Base-by-base conservation (phyloP, 108 stramenopile genomes). In the Chaetoceros muelleri region DNA sequence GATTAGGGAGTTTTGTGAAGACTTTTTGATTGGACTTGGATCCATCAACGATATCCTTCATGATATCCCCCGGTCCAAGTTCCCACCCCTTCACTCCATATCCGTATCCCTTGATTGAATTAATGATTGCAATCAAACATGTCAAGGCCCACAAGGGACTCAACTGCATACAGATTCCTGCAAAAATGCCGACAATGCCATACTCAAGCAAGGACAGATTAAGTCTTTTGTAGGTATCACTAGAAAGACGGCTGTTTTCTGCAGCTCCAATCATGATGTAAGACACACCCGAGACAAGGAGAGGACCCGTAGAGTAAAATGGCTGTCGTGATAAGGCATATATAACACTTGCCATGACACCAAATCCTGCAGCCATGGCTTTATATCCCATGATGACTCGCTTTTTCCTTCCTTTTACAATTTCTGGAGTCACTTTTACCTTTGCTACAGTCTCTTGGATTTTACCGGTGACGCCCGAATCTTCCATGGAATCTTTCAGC, bases 201-300 rank as follows among this genome's bases (percentile, higher is more conserved):
- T 74, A 66, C 10, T 63, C 62, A 55, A 64, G 30, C 1, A 69
- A 24, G 24, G 55, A 57, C 16, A 83, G 51, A 52, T 78, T 78
- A 26, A 83, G 60, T 31, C 78, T 61, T 50, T 83, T 83, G 69
- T 82, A 87, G 3, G 85, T 82, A 48, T 81, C 79, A 57, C 76
- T 78, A 19, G 58, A 48, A n/a, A 87, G 56, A 46, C 80, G 71
- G 61, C 80, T 67, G 34, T 72, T 50, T 2, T 61, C 22, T 22
- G 76, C 72, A 24, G 81, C 81, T 24, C 55, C 62, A 44, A 48
- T 54, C 26, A 82, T 31, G 24, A 78, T 73, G 53, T 72, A 74
- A 18, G 70, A 60, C 18, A 82, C 21, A 13, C 53, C 77, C 22
- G 77, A 58, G 27, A 64, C 57, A 48, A 55, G 28, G 59, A 58